phyloP scores from a whole-genome alignment of 768 basidiomycete genomes.

The Tephrocybe rancida region DNA sequence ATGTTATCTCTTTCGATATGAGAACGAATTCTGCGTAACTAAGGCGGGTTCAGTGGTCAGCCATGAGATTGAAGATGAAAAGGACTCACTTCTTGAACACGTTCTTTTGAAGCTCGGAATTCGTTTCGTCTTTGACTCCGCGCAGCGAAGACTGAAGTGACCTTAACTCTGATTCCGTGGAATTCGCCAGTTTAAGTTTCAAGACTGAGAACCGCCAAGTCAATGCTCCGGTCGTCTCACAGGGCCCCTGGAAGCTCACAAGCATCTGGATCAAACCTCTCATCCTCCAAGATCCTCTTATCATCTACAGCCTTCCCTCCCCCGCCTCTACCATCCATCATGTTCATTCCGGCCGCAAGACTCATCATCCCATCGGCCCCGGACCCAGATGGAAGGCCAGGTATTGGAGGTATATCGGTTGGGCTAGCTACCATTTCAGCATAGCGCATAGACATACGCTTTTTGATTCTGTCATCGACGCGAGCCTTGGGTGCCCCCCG shows the following conservation, averaged over 20 bases:
- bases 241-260: slow-evolving; percentile 55
- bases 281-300: slow-evolving; percentile 67
- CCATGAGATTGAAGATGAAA: slow-evolving; percentile 1
- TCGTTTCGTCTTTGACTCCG: slow-evolving; percentile 69
- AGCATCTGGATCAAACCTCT: slow-evolving; percentile 85
- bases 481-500: slow-evolving; percentile 54
- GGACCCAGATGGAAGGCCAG: slow-evolving; percentile 51
- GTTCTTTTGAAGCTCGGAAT: slow-evolving; percentile 82
- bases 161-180: slow-evolving; percentile 80
- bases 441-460: slow-evolving; percentile 94
- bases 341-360: slow-evolving; percentile 18
- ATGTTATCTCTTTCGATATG: slow-evolving; percentile 96
- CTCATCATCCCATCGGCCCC: slow-evolving; percentile 31
- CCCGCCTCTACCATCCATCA: slow-evolving; percentile 46
- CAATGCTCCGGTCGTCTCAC: slow-evolving; percentile 16
- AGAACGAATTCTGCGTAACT: slow-evolving; percentile 97
- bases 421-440: slow-evolving; percentile 77
- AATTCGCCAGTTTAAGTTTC: slow-evolving; percentile 87
- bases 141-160: slow-evolving; percentile 77
- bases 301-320: slow-evolving; percentile 56
- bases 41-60: not conserved
- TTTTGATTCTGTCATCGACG: slow-evolving; percentile 92
- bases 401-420: slow-evolving; percentile 63
- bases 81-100: slow-evolving; percentile 87
- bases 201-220: slow-evolving; percentile 49